These are phyloP conservation scores for Mimosa bimucronata DNA, from an alignment of 306 rosid genomes.

Conservation along the genomic window DNA sequence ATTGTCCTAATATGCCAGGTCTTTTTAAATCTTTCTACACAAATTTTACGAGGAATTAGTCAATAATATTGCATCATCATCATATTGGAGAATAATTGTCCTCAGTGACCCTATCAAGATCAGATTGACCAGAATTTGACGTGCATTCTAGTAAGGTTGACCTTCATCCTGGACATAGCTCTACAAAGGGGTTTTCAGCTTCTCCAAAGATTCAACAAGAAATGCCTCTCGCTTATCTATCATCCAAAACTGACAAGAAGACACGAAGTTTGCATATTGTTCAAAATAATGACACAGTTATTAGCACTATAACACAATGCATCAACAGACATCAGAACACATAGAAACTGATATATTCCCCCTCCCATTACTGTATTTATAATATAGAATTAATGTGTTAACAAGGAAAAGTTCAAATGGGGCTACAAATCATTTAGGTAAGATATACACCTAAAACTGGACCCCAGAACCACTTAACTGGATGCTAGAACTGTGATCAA, in stretches of 20 bases:
- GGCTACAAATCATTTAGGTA: constrained; percentile 25
- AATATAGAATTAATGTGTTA: not conserved
- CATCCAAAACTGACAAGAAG: constrained; percentile 83
- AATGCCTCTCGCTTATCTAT: constrained; percentile 87
- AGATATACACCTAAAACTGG: constrained; percentile 67
- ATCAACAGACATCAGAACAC: constrained; percentile 5
- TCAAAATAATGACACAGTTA: constrained; percentile 32
- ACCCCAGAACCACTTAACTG: constrained; percentile 73
- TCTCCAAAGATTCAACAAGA: constrained; percentile 83
- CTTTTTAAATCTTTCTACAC: too few species aligned
- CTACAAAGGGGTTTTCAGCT: constrained; percentile 57
- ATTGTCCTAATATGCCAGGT: too few species aligned
- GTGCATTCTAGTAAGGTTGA: constrained; percentile 41
- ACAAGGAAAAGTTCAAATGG: not conserved
- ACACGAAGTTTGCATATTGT: constrained; percentile 66
- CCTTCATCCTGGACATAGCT: constrained; percentile 61
- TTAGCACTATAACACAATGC: constrained; percentile 23
- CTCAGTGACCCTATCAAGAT: constrained; percentile 66
- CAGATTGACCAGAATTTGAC: constrained; percentile 62
- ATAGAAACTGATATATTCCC: constrained; percentile 24
- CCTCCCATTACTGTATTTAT: constrained; percentile 9
- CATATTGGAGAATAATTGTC: constrained; percentile 79
- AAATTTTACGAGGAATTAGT: too few species aligned
- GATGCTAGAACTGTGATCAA: constrained; percentile 59
- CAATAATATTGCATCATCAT: too few species aligned